phyloP scores from a whole-genome alignment of 306 rosid genomes.

The Quercus robur region DNA sequence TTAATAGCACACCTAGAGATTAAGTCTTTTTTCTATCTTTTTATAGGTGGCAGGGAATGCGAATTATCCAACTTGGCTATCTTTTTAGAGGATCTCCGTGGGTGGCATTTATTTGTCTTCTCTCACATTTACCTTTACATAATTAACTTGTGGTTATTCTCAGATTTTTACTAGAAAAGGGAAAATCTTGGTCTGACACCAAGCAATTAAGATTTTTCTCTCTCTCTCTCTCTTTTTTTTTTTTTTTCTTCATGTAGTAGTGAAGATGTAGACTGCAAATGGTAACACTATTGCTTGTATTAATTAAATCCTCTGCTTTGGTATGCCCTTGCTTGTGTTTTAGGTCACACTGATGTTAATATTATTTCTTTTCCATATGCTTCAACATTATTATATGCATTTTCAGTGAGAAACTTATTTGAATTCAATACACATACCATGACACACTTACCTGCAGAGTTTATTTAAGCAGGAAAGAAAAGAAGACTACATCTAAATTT shows the following conservation, averaged over 20 bases:
- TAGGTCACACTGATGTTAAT: neutral
- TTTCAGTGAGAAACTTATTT: neutral
- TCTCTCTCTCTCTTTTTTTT: too few species aligned
- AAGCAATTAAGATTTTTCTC: neutral
- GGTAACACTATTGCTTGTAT: neutral
- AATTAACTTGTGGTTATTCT: neutral
- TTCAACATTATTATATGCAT: neutral
- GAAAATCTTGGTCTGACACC: neutral
- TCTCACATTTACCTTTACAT: neutral
- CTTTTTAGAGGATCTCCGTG: neutral
- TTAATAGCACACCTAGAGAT: too few species aligned
- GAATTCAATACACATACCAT: neutral
- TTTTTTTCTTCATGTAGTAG: neutral
- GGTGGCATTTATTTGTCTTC: neutral
- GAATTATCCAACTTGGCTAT: neutral
- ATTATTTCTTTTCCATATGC: neutral
- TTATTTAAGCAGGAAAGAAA: neutral
- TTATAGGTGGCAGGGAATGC: too few species aligned
- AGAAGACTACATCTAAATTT: neutral
- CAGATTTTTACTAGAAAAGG: neutral
- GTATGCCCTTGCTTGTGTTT: neutral
- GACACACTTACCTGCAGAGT: neutral
- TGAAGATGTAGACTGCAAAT: neutral
- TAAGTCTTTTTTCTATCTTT: too few species aligned
- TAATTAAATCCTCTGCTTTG: neutral